Evolutionary conservation across 805 yeast species (phyloP).

Genomic region (Pichia pseudocactophila): DNA sequence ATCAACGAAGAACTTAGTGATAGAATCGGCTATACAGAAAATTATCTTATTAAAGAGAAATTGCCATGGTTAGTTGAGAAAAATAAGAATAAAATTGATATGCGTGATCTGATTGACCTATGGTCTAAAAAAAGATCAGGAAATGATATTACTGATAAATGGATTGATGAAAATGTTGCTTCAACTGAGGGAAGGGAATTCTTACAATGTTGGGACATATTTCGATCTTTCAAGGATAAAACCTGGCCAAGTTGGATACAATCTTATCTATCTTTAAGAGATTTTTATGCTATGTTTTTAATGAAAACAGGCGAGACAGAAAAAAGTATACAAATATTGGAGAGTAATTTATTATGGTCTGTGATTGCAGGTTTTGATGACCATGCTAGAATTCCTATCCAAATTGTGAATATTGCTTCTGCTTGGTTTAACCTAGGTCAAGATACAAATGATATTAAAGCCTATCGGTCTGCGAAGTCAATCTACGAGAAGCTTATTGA

Average conservation of each 20-base stretch:
- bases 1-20: conserved; percentile 21
- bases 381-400: conserved; percentile 15
- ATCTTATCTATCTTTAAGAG: conserved; percentile 72
- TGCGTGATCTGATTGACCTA: conserved; percentile 18
- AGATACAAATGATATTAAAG: conserved; percentile 8
- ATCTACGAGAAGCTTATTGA: conserved; percentile 17
- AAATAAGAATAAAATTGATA: conserved; percentile 7
- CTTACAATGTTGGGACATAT: conserved; percentile 18
- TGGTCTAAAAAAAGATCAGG: conserved; percentile 4
- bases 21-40: conserved; percentile 22
- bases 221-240: conserved; percentile 18
- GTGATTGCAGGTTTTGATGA: conserved; percentile 15
- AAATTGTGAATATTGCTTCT: conserved; percentile 22
- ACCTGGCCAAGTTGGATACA: conserved; percentile 67
- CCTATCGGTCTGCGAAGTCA: conserved; percentile 14
- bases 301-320: conserved; percentile 34
- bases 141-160: conserved; percentile 5
- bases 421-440: conserved; percentile 18
- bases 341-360: conserved; percentile 23
- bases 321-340: conserved; percentile 17
- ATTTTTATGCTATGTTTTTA: conserved; percentile 62
- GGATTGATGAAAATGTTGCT: conserved; percentile 18
- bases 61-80: conserved; percentile 9
- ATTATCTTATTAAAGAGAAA: conserved; percentile 7
- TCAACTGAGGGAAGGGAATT: conserved; percentile 14